Evolutionary conservation across 257 asterid species (phyloP).

Genomic region (Cynanchum wilfordii): DNA sequence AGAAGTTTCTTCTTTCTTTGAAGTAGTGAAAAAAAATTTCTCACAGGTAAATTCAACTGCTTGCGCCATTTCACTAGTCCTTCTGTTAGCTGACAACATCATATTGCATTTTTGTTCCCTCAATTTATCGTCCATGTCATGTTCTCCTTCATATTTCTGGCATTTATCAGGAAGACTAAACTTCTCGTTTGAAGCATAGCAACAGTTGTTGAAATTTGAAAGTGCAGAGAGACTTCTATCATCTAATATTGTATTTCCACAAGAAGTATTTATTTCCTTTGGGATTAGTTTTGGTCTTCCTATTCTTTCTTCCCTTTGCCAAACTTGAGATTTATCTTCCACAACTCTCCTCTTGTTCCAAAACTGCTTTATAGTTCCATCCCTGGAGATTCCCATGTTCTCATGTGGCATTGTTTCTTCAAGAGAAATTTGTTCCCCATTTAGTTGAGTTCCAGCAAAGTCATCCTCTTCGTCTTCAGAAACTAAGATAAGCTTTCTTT

Average conservation of each 20-base stretch:
- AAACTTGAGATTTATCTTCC: conserved; percentile 6
- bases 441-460: conserved; percentile 10
- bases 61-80: background rate
- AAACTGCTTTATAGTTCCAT: conserved; percentile 14
- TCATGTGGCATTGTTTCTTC: conserved; percentile 11
- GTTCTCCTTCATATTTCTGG: background rate
- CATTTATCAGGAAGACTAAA: background rate
- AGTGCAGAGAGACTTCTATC: conserved; percentile 11
- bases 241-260: conserved; percentile 19
- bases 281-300: conserved; percentile 9
- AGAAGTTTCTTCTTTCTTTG: conserved; percentile 20
- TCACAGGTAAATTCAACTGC: conserved; percentile 15
- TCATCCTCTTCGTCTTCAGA: conserved; percentile 40
- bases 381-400: conserved; percentile 20
- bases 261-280: conserved; percentile 13
- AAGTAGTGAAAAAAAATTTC: conserved; percentile 18
- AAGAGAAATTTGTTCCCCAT: conserved; percentile 13
- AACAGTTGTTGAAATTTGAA: conserved; percentile 7
- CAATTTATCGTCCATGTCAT: background rate
- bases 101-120: background rate
- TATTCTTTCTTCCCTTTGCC: background rate
- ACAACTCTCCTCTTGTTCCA: conserved; percentile 7
- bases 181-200: conserved; percentile 13
- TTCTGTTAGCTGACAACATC: background rate
- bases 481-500: conserved; percentile 38